Conservation (phyloP, 441 rosid species). For the Francoa sonchifolia region DNA sequence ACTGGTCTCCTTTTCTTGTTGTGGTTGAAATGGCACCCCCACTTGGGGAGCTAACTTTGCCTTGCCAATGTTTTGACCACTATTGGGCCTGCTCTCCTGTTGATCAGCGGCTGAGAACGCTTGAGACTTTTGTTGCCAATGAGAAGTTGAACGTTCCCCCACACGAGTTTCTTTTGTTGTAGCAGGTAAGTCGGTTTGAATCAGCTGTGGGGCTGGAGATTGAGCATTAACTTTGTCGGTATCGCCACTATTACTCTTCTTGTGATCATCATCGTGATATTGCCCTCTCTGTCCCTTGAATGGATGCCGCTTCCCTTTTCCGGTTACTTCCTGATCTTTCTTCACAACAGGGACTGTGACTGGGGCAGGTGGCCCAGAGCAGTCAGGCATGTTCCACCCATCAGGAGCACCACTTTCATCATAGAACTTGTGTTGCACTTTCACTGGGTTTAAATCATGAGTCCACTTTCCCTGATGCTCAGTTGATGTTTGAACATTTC, state of each 20-base stretch:
- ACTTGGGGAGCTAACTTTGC: slow-evolving; percentile 25
- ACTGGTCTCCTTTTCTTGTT: slow-evolving; percentile 22
- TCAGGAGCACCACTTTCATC: slow-evolving; percentile 45
- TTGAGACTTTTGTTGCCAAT: slow-evolving; percentile 73
- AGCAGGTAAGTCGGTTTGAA: slow-evolving; percentile 26
- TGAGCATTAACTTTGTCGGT: slow-evolving; percentile 25
- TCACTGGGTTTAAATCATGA: slow-evolving; percentile 22
- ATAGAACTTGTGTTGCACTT: slow-evolving; percentile 33
- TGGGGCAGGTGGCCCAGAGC: slow-evolving; percentile 20
- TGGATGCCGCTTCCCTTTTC: slow-evolving; percentile 48
- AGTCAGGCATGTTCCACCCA: slow-evolving; percentile 45
- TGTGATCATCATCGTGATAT: slow-evolving; percentile 39
- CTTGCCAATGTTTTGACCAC: slow-evolving; percentile 27
- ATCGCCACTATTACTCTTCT: slow-evolving; percentile 33
- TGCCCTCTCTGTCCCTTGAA: slow-evolving; percentile 45
- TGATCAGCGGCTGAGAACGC: slow-evolving; percentile 22
- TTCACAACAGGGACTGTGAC: slow-evolving; percentile 20
- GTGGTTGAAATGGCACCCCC: slow-evolving; percentile 21
- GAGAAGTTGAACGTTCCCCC: slow-evolving; percentile 48
- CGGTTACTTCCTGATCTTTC: slow-evolving; percentile 41
- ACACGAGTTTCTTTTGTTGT: slow-evolving; percentile 40
- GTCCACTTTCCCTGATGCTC: slow-evolving; percentile 34
- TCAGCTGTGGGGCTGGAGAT: slow-evolving; percentile 29
- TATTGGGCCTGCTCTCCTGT: slow-evolving; percentile 29
- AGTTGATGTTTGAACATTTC: slow-evolving; percentile 23